These are phyloP conservation scores for Xerophyta viscosa DNA, from an alignment of 106 monocot species.

Conservation along the genomic window DNA sequence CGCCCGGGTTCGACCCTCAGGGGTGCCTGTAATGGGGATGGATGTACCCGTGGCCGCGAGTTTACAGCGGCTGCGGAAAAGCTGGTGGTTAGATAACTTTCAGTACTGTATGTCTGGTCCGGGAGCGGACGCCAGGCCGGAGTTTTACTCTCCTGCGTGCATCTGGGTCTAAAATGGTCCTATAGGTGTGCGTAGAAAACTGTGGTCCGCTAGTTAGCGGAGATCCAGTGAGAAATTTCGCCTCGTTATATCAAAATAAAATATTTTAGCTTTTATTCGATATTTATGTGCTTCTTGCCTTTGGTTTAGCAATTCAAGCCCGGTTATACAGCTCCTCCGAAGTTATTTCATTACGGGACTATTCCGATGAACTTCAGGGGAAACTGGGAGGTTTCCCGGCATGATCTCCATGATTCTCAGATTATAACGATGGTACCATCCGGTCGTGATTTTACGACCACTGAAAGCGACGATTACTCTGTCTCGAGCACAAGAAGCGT, in stretches of 20 bases:
- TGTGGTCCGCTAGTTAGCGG: no score
- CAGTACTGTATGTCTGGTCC: no score
- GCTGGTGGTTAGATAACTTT: no score
- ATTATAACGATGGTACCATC: slow-evolving; percentile 61
- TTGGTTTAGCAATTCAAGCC: slow-evolving; percentile 76
- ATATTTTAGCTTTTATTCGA: neutral
- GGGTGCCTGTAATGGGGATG: no score
- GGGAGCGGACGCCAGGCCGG: no score
- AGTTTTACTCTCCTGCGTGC: no score
- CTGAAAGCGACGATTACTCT: slow-evolving; percentile 45
- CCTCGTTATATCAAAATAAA: neutral
- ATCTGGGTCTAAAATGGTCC: no score
- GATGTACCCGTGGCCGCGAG: no score
- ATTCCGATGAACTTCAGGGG: slow-evolving; percentile 85
- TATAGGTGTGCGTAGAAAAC: no score
- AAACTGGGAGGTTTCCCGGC: slow-evolving; percentile 71
- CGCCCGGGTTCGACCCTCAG: no score
- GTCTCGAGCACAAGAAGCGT: slow-evolving; percentile 31
- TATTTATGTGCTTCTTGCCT: neutral
- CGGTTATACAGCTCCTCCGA: slow-evolving; percentile 69
- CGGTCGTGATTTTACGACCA: slow-evolving; percentile 20
- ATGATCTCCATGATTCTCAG: slow-evolving; percentile 35
- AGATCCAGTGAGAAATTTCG: no score
- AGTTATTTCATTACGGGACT: slow-evolving; percentile 65
- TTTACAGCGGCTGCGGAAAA: no score